phyloP scores from a whole-genome alignment of 2,329 filamentous ascomycete genomes.

The Talaromyces sp. region DNA sequence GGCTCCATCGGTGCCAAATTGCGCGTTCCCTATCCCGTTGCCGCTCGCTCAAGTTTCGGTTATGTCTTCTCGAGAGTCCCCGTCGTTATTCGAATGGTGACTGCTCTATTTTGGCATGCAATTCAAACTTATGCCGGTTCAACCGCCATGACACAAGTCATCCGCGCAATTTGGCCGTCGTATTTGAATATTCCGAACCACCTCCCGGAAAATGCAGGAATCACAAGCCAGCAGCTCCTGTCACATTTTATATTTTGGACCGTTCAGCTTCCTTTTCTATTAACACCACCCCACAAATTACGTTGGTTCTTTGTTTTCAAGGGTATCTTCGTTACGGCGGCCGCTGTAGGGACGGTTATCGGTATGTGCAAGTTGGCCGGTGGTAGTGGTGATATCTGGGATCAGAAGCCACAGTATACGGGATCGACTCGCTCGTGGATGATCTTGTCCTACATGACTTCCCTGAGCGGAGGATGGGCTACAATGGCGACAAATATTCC shows the following conservation, averaged over 20 bases:
- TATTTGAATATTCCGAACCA: conserved; percentile 47
- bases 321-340: conserved; percentile 46
- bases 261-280: conserved; percentile 37
- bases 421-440: conserved; percentile 49
- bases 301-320: conserved; percentile 29
- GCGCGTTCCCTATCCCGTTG: conserved; percentile 31
- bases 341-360: conserved; percentile 56
- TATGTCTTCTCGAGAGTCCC: conserved; percentile 32
- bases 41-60: conserved; percentile 34
- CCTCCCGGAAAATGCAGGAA: conserved; percentile 38
- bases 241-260: conserved; percentile 41
- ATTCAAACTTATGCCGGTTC: conserved; percentile 35
- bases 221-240: conserved; percentile 41
- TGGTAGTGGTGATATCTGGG: conserved; percentile 45
- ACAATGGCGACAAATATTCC: conserved; percentile 23
- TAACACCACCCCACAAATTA: conserved; percentile 35
- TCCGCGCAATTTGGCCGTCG: conserved; percentile 44
- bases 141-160: conserved; percentile 31
- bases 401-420: conserved; percentile 41
- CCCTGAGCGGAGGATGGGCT: conserved; percentile 13
- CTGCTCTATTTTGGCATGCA: conserved; percentile 40
- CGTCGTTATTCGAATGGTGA: conserved; percentile 34
- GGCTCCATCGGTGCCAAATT: conserved; percentile 27
- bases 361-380: conserved; percentile 56
- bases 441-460: conserved; percentile 11